Conservation (phyloP, 225 moss, liverwort and hornwort genomes). For the Takakia lepidozioides region DNA sequence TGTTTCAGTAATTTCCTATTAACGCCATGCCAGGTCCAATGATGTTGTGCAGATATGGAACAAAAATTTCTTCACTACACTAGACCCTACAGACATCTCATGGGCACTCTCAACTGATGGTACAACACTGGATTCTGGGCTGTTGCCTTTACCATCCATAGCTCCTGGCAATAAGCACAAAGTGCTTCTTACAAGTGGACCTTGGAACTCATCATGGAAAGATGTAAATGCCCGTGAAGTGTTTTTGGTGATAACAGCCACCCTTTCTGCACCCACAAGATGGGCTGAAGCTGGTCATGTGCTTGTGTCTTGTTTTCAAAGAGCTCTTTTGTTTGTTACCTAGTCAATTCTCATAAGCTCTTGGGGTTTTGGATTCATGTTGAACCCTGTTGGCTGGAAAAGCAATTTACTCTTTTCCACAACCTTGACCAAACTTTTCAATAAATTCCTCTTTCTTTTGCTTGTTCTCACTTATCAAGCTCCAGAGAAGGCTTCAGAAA, state of each 20-base stretch:
- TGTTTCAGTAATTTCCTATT: too few relatives aligned
- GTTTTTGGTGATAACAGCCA: constrained; percentile 55
- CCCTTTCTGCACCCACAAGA: constrained; percentile 33
- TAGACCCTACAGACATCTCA: constrained; percentile 42
- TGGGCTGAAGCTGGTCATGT: constrained; percentile 77
- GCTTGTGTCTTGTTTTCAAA: too few relatives aligned
- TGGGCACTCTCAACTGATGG: constrained; percentile 82
- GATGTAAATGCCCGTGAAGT: constrained; percentile 39
- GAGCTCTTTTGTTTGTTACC: too few relatives aligned
- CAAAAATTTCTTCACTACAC: constrained; percentile 63
- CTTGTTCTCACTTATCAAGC: too few relatives aligned
- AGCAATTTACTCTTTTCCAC: too few relatives aligned
- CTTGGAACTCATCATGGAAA: constrained; percentile 67
- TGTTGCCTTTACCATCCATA: constrained; percentile 40
- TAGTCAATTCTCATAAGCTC: too few relatives aligned
- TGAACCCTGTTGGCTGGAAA: too few relatives aligned
- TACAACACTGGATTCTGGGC: constrained; percentile 33
- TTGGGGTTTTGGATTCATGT: too few relatives aligned
- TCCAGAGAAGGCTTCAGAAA: too few relatives aligned
- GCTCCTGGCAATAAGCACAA: constrained; percentile 39
- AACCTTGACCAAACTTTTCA: too few relatives aligned
- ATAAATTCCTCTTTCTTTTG: too few relatives aligned
- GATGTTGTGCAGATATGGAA: constrained; percentile 67
- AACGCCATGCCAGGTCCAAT: too few relatives aligned
- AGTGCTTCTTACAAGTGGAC: constrained; percentile 35